A percentile compares a stretch with the other conserved stretches of the same genome.
These are phyloP conservation scores for Podospora pseudocomata DNA, from an alignment of 495 filamentous ascomycete genomes.

Conservation along the genomic window DNA sequence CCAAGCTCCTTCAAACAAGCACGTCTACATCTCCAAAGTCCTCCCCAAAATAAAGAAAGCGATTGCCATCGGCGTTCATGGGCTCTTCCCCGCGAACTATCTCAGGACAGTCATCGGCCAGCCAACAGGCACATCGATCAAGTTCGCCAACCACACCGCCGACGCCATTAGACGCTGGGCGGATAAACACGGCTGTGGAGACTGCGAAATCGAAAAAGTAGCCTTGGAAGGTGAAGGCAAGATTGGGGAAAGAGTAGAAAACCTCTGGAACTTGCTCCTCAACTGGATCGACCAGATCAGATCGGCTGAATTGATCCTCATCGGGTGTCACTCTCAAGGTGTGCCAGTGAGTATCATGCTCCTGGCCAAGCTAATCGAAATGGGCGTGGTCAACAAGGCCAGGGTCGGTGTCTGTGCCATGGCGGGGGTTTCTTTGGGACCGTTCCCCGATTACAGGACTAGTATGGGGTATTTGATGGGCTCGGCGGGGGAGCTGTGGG, in stretches of 20 bases:
- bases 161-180: slow-evolving; percentile 80
- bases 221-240: slow-evolving; percentile 97
- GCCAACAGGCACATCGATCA: slow-evolving; percentile 89
- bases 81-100: slow-evolving; percentile 82
- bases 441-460: slow-evolving; percentile 82
- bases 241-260: slow-evolving; percentile 81
- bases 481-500: slow-evolving; percentile 86
- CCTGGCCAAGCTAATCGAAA: slow-evolving; percentile 81
- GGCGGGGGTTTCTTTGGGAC: slow-evolving; percentile 87
- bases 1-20: slow-evolving; percentile 54
- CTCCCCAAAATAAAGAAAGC: slow-evolving; percentile 73
- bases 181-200: slow-evolving; percentile 59
- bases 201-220: slow-evolving; percentile 78
- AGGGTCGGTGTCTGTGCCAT: slow-evolving; percentile 83
- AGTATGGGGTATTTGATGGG: slow-evolving; percentile 72
- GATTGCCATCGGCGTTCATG: slow-evolving; percentile 90
- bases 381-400: slow-evolving; percentile 66
- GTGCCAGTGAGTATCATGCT: slow-evolving; percentile 92
- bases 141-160: slow-evolving; percentile 85
- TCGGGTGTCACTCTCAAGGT: slow-evolving; percentile 92
- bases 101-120: slow-evolving; percentile 86
- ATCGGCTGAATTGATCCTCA: slow-evolving; percentile 79
- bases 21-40: slow-evolving; percentile 68
- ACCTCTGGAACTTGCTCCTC: slow-evolving; percentile 87
- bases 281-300: slow-evolving; percentile 94